Evolutionary conservation across 2,329 filamentous ascomycete genomes (phyloP).

Genomic region (Claviceps purpurea): DNA sequence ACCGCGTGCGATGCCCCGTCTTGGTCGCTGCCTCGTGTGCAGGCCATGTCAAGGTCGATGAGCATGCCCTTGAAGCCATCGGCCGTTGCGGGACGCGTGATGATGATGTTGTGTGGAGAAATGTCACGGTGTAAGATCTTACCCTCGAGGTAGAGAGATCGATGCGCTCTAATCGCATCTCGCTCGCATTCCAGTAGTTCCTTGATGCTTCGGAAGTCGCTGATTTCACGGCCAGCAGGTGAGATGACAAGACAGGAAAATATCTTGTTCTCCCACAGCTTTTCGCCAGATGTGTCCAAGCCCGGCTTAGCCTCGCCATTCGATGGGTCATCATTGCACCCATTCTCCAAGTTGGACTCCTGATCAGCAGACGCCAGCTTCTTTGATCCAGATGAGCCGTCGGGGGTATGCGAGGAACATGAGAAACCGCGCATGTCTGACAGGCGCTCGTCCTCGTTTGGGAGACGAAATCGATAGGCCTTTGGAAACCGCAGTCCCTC

Average conservation of each 20-base stretch:
- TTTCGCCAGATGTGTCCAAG: constrained; percentile 5
- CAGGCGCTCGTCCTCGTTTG: not conserved
- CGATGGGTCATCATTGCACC: not conserved
- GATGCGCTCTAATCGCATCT: constrained; percentile 5
- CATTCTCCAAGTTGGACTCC: constrained; percentile 5
- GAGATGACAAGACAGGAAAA: constrained; percentile 5
- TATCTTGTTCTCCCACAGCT: constrained; percentile 6
- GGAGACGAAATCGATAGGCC: constrained; percentile 2
- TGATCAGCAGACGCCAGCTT: constrained; percentile 5
- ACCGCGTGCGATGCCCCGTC: constrained; percentile 13
- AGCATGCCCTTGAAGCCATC: constrained; percentile 14
- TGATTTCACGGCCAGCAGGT: constrained; percentile 6
- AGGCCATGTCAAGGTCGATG: constrained; percentile 10
- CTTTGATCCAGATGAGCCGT: constrained; percentile 6
- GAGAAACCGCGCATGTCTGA: constrained; percentile 4
- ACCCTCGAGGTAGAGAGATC: constrained; percentile 1
- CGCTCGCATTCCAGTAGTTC: constrained; percentile 1
- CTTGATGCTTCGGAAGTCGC: not conserved
- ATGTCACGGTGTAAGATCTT: constrained; percentile 5
- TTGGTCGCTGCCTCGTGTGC: constrained; percentile 9
- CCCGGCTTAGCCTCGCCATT: constrained; percentile 4
- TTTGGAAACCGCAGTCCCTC: constrained; percentile 5
- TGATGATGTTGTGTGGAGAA: constrained; percentile 4
- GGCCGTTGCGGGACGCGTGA: not conserved
- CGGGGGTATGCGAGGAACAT: constrained; percentile 1